Percentiles rank a stretch among this genome's conserved stretches.
phyloP scores from a whole-genome alignment of 495 filamentous ascomycete genomes.

The Clavariopsis aquatica region DNA sequence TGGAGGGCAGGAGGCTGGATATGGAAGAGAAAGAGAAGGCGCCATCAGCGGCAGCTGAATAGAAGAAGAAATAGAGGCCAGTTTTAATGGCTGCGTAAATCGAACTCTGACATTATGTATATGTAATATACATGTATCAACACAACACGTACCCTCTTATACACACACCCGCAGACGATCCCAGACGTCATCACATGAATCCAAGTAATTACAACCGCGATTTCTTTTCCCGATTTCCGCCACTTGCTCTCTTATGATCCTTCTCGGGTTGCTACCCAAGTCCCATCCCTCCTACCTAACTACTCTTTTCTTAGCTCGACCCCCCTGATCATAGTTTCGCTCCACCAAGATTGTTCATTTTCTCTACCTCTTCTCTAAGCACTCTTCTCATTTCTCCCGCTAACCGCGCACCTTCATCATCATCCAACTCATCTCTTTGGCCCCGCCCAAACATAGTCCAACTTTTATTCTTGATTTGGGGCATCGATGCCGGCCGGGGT shows the following conservation, averaged over 20 bases:
- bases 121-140: slow-evolving; percentile 25
- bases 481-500: slow-evolving; percentile 58
- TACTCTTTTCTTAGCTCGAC: too few relatives aligned
- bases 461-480: slow-evolving; percentile 59
- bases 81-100: slow-evolving; percentile 6
- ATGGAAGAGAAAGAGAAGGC: slow-evolving; percentile 73
- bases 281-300: too few relatives aligned
- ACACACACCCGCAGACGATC: not conserved
- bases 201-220: not conserved
- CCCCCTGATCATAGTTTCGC: slow-evolving; percentile 37
- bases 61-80: slow-evolving; percentile 17
- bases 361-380: slow-evolving; percentile 58
- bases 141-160: not conserved
- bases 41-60: not conserved
- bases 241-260: not conserved
- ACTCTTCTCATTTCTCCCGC: slow-evolving; percentile 62
- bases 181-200: not conserved
- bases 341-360: slow-evolving; percentile 47
- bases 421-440: slow-evolving; percentile 78
- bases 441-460: slow-evolving; percentile 84
- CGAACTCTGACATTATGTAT: slow-evolving; percentile 10
- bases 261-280: too few relatives aligned
- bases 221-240: not conserved
- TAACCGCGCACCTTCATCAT: slow-evolving; percentile 72
- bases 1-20: slow-evolving; percentile 74